Base-by-base conservation (phyloP, 1,284 basidiomycete species). In the Cronartium ribicola region DNA sequence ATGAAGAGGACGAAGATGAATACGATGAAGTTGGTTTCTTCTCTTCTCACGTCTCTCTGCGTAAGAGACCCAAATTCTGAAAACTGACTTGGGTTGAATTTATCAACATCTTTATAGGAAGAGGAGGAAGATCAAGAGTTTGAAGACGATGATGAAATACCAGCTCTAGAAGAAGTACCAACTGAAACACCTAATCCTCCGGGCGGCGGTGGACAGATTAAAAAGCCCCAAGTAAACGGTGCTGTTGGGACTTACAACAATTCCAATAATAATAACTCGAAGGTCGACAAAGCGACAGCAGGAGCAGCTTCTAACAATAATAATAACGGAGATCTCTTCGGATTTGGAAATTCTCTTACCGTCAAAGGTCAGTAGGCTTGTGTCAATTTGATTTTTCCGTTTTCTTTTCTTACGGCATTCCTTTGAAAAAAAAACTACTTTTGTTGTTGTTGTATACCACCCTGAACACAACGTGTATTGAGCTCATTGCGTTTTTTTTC, bases 341-440 rank as follows among this genome's bases (percentile, higher is more conserved):
- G 88, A 78, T 87, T 92, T 78, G 89, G 90, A 72, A 88, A 84
- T 80, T 89, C 86, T 79, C 84, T 94, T 43, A 90, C 91, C 68
- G 90, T 92, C 78, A 90, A 92, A 80, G 91, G 91, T 88, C 81
- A 80, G 88, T 84, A 55, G 36, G 60, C 48, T 65, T 55, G 29
- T 51, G 64, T 63, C 72, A n/a, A n/a, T n/a, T n/a, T n/a, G n/a
- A n/a, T n/a, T n/a, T n/a, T n/a, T n/a, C n/a, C n/a, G n/a, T n/a
- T n/a, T n/a, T n/a, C n/a, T n/a, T n/a, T n/a, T n/a, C n/a, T n/a
- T n/a, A n/a, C n/a, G n/a, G n/a, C n/a, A n/a, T n/a, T n/a, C n/a
- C n/a, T n/a, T n/a, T n/a, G n/a, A n/a, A n/a, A n/a, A n/a, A n/a
- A n/a, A n/a, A n/a, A n/a, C n/a, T n/a, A n/a, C n/a, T n/a, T n/a